Base-by-base conservation (phyloP, 192 early-diverging fungal species). In the Coemansia sp. region DNA sequence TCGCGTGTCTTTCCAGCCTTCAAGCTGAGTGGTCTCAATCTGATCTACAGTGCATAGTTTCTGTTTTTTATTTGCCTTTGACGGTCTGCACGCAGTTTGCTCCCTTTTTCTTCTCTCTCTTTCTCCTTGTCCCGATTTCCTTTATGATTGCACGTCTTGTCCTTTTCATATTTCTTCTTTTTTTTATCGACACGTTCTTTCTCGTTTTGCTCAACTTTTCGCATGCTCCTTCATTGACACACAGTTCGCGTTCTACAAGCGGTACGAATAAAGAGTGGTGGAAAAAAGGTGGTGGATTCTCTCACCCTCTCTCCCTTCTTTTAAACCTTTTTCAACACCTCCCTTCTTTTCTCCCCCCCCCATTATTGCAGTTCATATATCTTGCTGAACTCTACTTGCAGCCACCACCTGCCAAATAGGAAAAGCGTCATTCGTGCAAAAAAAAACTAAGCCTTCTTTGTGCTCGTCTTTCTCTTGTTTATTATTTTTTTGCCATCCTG, bases 31-130 rank as follows among this genome's bases (percentile, higher is more conserved):
- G 53, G 28, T 34, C 28, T 30, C 18, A n/a, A 18, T 28, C 18
- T 56, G 53, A 56, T 56, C 53, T 56, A 16, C 53, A 31, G 4
- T 56, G 53, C 53, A 56, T 56, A 13, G 29, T 56, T 56, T 56
- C 49, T 56, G 28, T 56, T 56, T 56, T 56, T 31, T 33, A 15
- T 56, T 49, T 6, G 46, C 13, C 46, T 23, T 49, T 25, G 46
- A 25, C 25, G 46, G 46, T 49, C 46, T 49, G 42, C 58, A 12
- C 3, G 21, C 34, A 34, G 3, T 45, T 60, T 28, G 7, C 58
- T 37, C 37, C 20, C 59, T 20, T 33, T 37, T 53, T 26, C n/a
- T 35, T 66, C 25, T 57, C 58, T n/a, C 12, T 46, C 57, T 78
- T 26, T 49, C 21, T 23, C 48, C 25, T 51, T 16, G 4, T 18